Evolutionary conservation across 768 basidiomycete genomes (phyloP), one percentile per base, ranked within the genome.

Genomic region (Suillus subaureus): DNA sequence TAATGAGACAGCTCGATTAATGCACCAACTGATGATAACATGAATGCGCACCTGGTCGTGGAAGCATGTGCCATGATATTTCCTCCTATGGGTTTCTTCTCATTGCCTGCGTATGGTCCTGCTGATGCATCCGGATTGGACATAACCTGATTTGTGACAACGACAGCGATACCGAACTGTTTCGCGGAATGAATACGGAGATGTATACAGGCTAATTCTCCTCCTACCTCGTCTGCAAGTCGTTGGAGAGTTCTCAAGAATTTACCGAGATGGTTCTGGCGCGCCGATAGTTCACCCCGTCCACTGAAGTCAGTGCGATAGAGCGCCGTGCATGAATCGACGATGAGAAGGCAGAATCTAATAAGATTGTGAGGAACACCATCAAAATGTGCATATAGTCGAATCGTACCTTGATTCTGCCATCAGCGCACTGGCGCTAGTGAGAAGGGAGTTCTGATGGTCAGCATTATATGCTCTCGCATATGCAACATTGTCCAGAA

Each of bases 11-110:
- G 35, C 58, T 67, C 52, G 74, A 65, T 40, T 56, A 66, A 40
- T 9, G 31, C 35, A 23, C n/a, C 43, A 31, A 40, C 42, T 23
- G 7, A 45, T 42, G 62, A 40, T 61, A 12, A 56, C 13, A 18
- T 12, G 43, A 33, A 4, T 23, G 69, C 83, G 57, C 69, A 93
- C 94, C 97, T 88, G 55, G 97, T 99, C 21, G 97, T 99, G 1
- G 96, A 96, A 9, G 97, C 97, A 80, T 99, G 97, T 1, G 97
- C 97, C 87, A 99, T 91, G 72, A 99, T 99, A 77, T 99, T 99
- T 28, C 97, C 97, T 55, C 97, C 97, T 63, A 99, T 97, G 18
- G 97, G 97, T 79, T 99, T 99, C 84, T 97, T 97, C 79, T 95
- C 92, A 72, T 97, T 94, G 4, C 87, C 87, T 47, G 90, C 90